Percentiles rank a stretch among this genome's conserved stretches.
Evolutionary conservation across 2,329 filamentous ascomycete species (phyloP).

Genomic region (Rasamsonia emersonii): DNA sequence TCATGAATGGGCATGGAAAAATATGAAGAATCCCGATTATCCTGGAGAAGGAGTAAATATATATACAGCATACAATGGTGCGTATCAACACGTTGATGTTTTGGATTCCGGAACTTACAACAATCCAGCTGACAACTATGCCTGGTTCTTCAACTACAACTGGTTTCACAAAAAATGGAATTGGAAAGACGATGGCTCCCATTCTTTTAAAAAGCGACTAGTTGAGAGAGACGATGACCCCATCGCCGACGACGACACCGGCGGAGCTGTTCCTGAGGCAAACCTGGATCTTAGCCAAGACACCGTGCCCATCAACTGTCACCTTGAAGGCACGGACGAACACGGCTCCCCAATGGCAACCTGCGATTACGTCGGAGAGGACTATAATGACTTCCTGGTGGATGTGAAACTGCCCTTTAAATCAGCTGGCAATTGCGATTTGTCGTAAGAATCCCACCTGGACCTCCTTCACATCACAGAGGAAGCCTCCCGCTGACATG

Average conservation of each 20-base stretch:
- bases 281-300: not conserved
- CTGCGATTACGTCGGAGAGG: constrained; percentile 3
- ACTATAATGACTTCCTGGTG: constrained; percentile 3
- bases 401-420: not conserved
- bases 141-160: constrained; percentile 7
- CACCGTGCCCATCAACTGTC: constrained; percentile 4
- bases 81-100: too few species aligned
- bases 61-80: too few species aligned
- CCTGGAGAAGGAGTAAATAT: too few species aligned
- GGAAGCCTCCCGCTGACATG: too few species aligned
- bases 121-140: constrained; percentile 7
- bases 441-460: too few species aligned
- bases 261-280: not conserved
- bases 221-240: constrained; percentile 1
- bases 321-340: not conserved
- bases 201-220: constrained; percentile 1
- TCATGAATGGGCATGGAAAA: too few species aligned
- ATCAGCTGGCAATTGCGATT: not conserved
- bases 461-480: too few species aligned
- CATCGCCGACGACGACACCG: not conserved
- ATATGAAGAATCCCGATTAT: too few species aligned
- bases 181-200: constrained; percentile 4
- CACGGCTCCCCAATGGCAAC: not conserved
- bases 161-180: constrained; percentile 5
- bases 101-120: too few species aligned